phyloP scores from a whole-genome alignment of 805 yeast species.

The Metschnikowia lochheadii region DNA sequence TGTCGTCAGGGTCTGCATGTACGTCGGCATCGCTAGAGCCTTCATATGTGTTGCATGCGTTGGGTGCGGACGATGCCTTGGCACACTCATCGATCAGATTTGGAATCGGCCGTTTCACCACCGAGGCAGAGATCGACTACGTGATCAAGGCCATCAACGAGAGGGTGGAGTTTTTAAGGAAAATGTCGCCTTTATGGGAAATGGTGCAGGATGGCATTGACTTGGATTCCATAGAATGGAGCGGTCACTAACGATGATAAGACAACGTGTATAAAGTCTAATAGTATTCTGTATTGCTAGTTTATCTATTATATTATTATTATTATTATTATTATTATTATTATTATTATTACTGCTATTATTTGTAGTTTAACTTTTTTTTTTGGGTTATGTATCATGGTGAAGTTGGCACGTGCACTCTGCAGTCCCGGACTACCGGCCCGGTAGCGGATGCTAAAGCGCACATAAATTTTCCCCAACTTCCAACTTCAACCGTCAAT shows the following conservation, averaged over 20 bases:
- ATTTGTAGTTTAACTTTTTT: too few relatives aligned
- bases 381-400: too few relatives aligned
- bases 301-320: too few relatives aligned
- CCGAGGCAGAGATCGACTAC: constrained; percentile 93
- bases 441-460: not conserved
- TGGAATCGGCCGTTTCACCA: constrained; percentile 95
- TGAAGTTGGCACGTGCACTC: too few relatives aligned
- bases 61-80: constrained; percentile 96
- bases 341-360: not conserved
- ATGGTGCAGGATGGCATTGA: constrained; percentile 99
- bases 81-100: constrained; percentile 98
- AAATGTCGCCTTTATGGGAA: constrained; percentile 95
- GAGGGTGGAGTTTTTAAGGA: constrained; percentile 87
- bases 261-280: too few relatives aligned
- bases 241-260: constrained; percentile 64
- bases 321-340: not conserved
- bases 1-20: constrained; percentile 96
- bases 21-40: constrained; percentile 98
- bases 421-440: not conserved
- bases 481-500: not conserved
- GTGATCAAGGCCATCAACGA: constrained; percentile 84
- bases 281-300: too few relatives aligned
- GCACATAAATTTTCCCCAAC: constrained; percentile 3
- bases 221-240: constrained; percentile 91
- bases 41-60: constrained; percentile 90